These are phyloP conservation scores for Stentor coeruleus DNA, from an alignment of 73 alveolate species.

Conservation along the genomic window DNA sequence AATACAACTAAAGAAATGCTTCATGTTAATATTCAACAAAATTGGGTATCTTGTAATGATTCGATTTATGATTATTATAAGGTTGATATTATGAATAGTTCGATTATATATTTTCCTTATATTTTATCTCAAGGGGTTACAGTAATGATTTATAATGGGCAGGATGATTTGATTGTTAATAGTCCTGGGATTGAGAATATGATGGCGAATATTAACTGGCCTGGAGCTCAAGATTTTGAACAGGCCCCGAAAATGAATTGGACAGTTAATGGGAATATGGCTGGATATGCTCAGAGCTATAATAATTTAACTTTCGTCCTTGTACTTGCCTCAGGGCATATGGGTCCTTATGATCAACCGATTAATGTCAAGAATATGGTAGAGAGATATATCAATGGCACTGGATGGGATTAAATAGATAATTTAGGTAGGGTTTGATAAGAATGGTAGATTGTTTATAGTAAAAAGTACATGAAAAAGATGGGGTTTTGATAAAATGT, in stretches of 20 bases:
- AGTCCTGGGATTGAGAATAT: constrained; percentile 57
- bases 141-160: constrained; percentile 55
- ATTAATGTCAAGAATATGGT: constrained; percentile 51
- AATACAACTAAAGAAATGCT: constrained; percentile 13
- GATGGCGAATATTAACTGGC: constrained; percentile 44
- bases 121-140: constrained; percentile 30
- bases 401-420: constrained; percentile 18
- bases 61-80: constrained; percentile 43
- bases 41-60: constrained; percentile 54
- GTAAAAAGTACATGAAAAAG: too few species aligned
- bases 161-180: constrained; percentile 61
- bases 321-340: constrained; percentile 76
- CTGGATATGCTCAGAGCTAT: neutral
- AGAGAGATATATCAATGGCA: constrained; percentile 49
- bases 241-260: constrained; percentile 40
- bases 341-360: constrained; percentile 84
- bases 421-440: too few species aligned
- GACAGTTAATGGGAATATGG: constrained; percentile 24
- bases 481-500: too few species aligned
- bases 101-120: constrained; percentile 34
- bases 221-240: constrained; percentile 33
- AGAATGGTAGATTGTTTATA: too few species aligned
- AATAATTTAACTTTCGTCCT: constrained; percentile 27
- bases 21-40: constrained; percentile 34
- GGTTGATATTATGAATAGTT: constrained; percentile 52